A percentile compares a stretch with the other conserved stretches of the same genome.
Conservation (phyloP, 2,329 filamentous ascomycete genomes). For the Cordyceps militaris region DNA sequence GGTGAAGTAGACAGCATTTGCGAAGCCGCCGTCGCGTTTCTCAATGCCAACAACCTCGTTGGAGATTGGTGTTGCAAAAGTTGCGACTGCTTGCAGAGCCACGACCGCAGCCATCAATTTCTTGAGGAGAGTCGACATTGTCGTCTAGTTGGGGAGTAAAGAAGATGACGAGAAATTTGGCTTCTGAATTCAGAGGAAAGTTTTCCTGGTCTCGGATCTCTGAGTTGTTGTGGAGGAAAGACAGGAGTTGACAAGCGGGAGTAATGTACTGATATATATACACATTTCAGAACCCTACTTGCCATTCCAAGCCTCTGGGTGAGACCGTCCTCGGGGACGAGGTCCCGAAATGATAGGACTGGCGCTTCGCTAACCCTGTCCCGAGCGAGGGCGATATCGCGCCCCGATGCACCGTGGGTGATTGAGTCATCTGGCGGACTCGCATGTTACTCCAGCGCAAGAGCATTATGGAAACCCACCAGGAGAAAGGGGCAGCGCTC, state of each 20-base stretch:
- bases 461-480: background rate
- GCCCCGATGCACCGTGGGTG: background rate
- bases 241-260: background rate
- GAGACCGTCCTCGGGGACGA: no score
- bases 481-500: background rate
- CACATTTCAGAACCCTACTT: background rate
- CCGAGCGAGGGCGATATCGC: background rate
- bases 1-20: conserved; percentile 39
- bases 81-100: conserved; percentile 20
- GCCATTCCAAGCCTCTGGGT: no score
- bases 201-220: background rate
- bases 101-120: conserved; percentile 22
- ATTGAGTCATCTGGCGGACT: background rate
- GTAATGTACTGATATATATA: conserved; percentile 1
- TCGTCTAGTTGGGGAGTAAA: conserved; percentile 3
- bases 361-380: conserved; percentile 2
- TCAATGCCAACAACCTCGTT: conserved; percentile 11
- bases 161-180: background rate
- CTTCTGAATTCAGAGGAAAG: background rate
- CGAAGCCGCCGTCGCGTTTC: conserved; percentile 19
- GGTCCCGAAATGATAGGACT: background rate
- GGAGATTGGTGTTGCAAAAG: conserved; percentile 18
- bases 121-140: conserved; percentile 22
- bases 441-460: background rate
- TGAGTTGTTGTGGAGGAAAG: background rate